Base-by-base conservation (phyloP, 192 early-diverging fungal genomes). In the Chytriomyces hyalinus region DNA sequence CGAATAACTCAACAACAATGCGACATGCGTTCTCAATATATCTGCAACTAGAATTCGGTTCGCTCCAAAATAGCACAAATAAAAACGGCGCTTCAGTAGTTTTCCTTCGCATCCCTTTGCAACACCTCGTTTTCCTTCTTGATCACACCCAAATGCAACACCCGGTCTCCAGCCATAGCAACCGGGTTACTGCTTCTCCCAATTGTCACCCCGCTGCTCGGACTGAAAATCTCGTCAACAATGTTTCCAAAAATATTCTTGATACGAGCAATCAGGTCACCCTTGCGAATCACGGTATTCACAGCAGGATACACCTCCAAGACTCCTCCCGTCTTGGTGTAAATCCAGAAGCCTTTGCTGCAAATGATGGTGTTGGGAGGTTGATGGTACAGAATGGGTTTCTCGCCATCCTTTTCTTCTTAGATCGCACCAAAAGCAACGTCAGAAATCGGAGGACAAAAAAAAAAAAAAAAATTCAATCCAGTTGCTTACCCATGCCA, bases 181-280 rank as follows among this genome's bases (percentile, higher is more conserved):
- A 96, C 95, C 0, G 95, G 95, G 73, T 96, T 93, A 7, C 92
- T 89, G 65, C 91, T 90, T 70, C 93, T 84, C 61, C 95, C 94
- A 61, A 95, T 93, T 2, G 73, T 83, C 76, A 96, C 89, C 45
- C 94, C 94, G 70, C 87, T 85, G 61, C 88, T 85, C 1, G 95
- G 93, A 59, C 92, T 90, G 87, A 87, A 95, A 68, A 95, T 93
- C 73, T 91, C 89, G 50, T 95, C 92, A 43, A 93, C 91, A 59
- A 95, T 87, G 73, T 92, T 92, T 11, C 95, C 95, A 85, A 96
- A 96, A 60, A 96, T 93, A 66, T 93, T 94, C 77, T 94, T 91
- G 74, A 96, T 85, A 6, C 92, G 86, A 0, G 95, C 95, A 86
- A 96, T 95, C 53, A 93, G 65, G 47, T 93, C 92, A 62, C 93